Evolutionary conservation across 164 flowering plant species (phyloP), one percentile per base, ranked within the genome.

Genomic region (Vitis labrusca): DNA sequence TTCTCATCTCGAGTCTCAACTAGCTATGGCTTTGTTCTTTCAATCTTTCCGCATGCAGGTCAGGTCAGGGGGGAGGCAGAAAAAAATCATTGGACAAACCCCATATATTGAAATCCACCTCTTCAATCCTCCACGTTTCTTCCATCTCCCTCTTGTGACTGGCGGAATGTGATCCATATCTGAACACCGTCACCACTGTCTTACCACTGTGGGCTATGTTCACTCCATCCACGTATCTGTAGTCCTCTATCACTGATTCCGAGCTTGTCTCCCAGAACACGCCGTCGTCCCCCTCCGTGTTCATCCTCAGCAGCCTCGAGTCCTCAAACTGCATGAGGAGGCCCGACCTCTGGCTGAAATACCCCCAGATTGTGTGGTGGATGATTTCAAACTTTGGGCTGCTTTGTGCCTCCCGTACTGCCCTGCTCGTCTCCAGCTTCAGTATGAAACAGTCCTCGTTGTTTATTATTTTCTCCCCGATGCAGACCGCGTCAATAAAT

Each of bases 211-310:
- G 92, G 1, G 94, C 92, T 1, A 90, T 76, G 54, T 90, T 90
- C 2, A 90, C 85, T 1, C 87, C 86, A 13, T 90, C 94, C 0
- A 90, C 88, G 56, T 85, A 84, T 61, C 65, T 81, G 32, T 90
- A 90, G 44, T 84, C 88, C 37, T 86, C 84, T 53, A 90, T 86
- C 13, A 86, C 84, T 0, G 94, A 88, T 71, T 89, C 94, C 0
- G 86, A 61, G 74, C 94, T 88, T 0, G 92, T 90, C 67, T 90
- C 94, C 94, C 92, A 90, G 62, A 88, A 86, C 1, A 90, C 87
- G 9, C 85, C 88, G 15, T 81, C 79, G 64, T 75, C 86, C 0
- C 52, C 63, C 15, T 72, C 66, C 47, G 74, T 76, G 61, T 69
- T 76, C 79, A 83, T 70, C 50, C 83, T 64, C 0, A 90, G 79